Evolutionary conservation across 1,139 yeast species (phyloP), one percentile per base, ranked within the genome.

Genomic region (Candida buenavistaensis): DNA sequence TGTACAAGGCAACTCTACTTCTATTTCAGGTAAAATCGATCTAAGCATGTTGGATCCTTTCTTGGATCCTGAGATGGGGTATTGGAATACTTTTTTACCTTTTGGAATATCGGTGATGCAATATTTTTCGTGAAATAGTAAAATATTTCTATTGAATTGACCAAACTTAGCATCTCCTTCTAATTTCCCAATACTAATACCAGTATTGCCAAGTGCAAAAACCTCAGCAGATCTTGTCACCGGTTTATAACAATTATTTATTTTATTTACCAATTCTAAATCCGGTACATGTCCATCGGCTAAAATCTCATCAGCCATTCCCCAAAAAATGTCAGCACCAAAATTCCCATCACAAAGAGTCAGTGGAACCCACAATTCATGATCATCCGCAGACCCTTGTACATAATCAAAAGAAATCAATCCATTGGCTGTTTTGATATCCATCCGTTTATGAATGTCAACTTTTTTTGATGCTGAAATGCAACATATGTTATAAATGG

Each of bases 371-470:
- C 96, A 89, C 16, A 82, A 64, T 50, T 89, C 96, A 53, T 89
- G 96, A 50, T 89, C 96, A 56, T 89, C 97, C 0, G 94, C 96
- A 0, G 96, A 89, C 1, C 96, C 96, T 57, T 87, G 96, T 2
- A 88, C 82, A 52, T 89, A 89, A 19, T 55, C 51, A 58, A 65
- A 62, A 2, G 53, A 34, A 5, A 46, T 43, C 10, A 43, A 11
- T 8, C 34, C 39, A 19, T 35, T 23, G 14, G 28, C 26, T 2
- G 26, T 17, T 16, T 26, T 25, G 8, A 35, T 19, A 9, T 35
- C 25, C 3, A 39, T 28, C 10, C 39, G 35, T 28, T 37, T 39
- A 7, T 41, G 41, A 9, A 33, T 29, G 4, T 33, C 37, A 37
- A 70, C 75, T 51, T 64, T 68, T 39, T 68, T 62, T 23, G 95